phyloP scores from a whole-genome alignment of 768 basidiomycete genomes.

The Termitomyces sp. region DNA sequence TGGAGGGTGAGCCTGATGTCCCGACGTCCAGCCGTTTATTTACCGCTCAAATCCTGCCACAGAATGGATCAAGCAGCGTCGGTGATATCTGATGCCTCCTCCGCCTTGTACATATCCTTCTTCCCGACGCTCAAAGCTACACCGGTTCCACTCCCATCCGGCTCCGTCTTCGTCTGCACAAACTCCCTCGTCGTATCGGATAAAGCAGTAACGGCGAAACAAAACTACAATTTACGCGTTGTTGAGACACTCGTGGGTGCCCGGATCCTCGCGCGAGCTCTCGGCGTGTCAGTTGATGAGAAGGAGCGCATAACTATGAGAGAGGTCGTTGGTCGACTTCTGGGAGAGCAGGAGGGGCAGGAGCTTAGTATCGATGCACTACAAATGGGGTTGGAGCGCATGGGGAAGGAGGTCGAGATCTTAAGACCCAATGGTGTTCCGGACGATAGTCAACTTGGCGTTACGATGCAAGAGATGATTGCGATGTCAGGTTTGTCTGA shows the following conservation, averaged over 20 bases:
- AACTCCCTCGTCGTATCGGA: conserved; percentile 82
- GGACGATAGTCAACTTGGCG: conserved; percentile 49
- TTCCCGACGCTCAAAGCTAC: conserved; percentile 68
- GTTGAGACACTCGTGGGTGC: conserved; percentile 88
- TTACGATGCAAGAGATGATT: conserved; percentile 76
- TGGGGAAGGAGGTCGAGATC: conserved; percentile 46
- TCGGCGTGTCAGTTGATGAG: conserved; percentile 42
- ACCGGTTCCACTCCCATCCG: conserved; percentile 56
- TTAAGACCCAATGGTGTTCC: conserved; percentile 40
- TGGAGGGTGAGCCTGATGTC: conserved; percentile 52
- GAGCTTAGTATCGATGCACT: conserved; percentile 45
- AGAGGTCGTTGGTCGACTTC: conserved; percentile 60
- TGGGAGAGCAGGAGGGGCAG: conserved; percentile 42
- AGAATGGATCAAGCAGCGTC: conserved; percentile 94
- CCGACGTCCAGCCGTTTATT: neutral
- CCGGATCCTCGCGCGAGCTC: conserved; percentile 59
- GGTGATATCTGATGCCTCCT: conserved; percentile 66
- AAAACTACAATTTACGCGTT: conserved; percentile 84
- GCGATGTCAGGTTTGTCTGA: conserved; percentile 53
- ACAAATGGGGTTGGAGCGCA: conserved; percentile 41
- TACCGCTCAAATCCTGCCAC: neutral
- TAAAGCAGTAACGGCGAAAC: conserved; percentile 73
- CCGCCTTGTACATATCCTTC: conserved; percentile 80
- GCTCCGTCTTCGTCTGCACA: conserved; percentile 69
- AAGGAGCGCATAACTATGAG: conserved; percentile 60